Base-by-base conservation (phyloP, 345 rosid species). In the Moricandia moricandioides region DNA sequence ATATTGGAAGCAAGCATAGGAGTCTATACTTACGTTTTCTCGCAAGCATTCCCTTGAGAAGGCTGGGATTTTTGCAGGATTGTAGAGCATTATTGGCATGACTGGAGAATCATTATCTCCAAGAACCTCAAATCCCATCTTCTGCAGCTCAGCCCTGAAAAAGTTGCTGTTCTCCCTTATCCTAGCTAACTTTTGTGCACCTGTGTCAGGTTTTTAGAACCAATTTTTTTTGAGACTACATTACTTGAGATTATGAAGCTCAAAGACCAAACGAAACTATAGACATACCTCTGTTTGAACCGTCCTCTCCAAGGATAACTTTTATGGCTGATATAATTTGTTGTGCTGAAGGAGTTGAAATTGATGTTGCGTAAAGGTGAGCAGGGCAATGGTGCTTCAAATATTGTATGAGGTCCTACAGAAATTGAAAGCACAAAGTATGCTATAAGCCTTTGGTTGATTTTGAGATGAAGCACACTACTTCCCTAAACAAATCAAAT, bases 61-160 rank as follows among this genome's bases (percentile, higher is more conserved):
- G 52, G 97, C 95, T 51, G 97, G 97, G 56, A 90, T 94, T 82
- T 54, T 54, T 0, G 96, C 97, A n/a, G 96, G 96, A 80, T 94
- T 90, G 82, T 94, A 94, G 65, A 94, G 90, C 98, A 94, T 94
- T 68, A 94, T 54, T 21, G 98, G 96, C 96, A 93, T 91, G 14
- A 93, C 84, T 17, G 98, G 96, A 47, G 98, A 93, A 81, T 93
- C 97, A 51, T 86, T 84, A 73, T 93, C 98, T 67, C 98, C 98
- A 70, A 91, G 87, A 75, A 91, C 98, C 82, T 93, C 98, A 76
- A 93, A 93, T 9, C 98, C 98, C 98, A 89, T 88, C 81, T 91
- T 91, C 79, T 86, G 89, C 73, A 93, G 81, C 75, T 91, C 98
- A 62, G 98, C 91, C 79, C 93, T 47, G 52, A 47, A 47, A 47